Conservation (phyloP, 1,284 basidiomycete genomes). For the Ganoderma boninense region DNA sequence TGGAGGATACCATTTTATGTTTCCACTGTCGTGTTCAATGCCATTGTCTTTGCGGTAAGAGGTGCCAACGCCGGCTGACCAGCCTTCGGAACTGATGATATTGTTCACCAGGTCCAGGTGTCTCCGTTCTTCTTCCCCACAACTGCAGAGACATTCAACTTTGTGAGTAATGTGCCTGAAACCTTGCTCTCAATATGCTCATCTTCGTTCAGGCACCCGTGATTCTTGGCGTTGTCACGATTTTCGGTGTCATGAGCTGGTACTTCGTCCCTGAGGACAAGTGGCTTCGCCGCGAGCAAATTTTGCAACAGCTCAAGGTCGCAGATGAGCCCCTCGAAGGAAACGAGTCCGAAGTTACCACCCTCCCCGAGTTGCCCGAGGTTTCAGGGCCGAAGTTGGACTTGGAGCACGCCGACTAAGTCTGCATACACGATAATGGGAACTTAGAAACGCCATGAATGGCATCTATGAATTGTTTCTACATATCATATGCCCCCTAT, state of each 20-base stretch:
- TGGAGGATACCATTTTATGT: slow-evolving; percentile 75
- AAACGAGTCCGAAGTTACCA: slow-evolving; percentile 12
- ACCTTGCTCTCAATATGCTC: background rate
- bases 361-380: slow-evolving; percentile 11
- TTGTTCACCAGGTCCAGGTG: slow-evolving; percentile 63
- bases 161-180: slow-evolving; percentile 55
- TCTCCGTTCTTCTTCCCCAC: slow-evolving; percentile 89
- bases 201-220: slow-evolving; percentile 62
- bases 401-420: slow-evolving; percentile 11
- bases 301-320: slow-evolving; percentile 56
- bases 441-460: background rate
- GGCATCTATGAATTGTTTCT: background rate
- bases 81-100: background rate
- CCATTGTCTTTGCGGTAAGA: slow-evolving; percentile 74
- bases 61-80: background rate
- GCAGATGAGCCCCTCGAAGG: slow-evolving; percentile 41
- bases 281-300: slow-evolving; percentile 75
- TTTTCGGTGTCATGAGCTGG: slow-evolving; percentile 81
- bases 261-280: slow-evolving; percentile 78
- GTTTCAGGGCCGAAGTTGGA: background rate
- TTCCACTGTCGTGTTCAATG: slow-evolving; percentile 75
- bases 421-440: background rate
- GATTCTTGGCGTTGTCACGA: slow-evolving; percentile 79
- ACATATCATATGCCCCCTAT: slow-evolving; percentile 1
- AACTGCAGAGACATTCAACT: slow-evolving; percentile 77